Percentiles rank a stretch among this genome's conserved stretches.
These are phyloP conservation scores for Agrocybe chaxingu DNA, from an alignment of 768 basidiomycete species.

Conservation along the genomic window DNA sequence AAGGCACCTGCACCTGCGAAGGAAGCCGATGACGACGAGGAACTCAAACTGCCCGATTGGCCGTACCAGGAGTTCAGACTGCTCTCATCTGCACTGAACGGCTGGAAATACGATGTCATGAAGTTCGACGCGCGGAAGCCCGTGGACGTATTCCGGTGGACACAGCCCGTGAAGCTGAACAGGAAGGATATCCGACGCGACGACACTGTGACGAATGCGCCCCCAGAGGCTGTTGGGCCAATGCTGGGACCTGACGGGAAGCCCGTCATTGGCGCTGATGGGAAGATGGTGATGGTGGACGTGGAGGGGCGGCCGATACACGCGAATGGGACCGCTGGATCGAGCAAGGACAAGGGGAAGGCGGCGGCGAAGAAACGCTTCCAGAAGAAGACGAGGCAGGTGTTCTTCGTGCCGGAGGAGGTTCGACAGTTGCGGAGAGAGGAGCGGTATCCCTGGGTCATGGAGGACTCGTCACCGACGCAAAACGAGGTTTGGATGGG, in stretches of 20 bases:
- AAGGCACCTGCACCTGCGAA: conserved; percentile 24
- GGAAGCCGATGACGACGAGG: conserved; percentile 42
- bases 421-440: conserved; percentile 76
- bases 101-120: conserved; percentile 92
- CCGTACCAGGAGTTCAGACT: conserved; percentile 75
- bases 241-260: conserved; percentile 86
- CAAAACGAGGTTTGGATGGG: conserved; percentile 77
- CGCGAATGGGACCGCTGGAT: conserved; percentile 19
- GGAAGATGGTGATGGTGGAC: conserved; percentile 79
- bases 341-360: conserved; percentile 35
- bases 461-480: conserved; percentile 68
- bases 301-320: conserved; percentile 73
- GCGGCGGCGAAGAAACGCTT: conserved; percentile 58
- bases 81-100: conserved; percentile 75
- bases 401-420: conserved; percentile 78
- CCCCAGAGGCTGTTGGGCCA: conserved; percentile 56
- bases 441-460: conserved; percentile 89
- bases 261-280: conserved; percentile 75
- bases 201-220: conserved; percentile 27
- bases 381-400: conserved; percentile 81
- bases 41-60: conserved; percentile 59
- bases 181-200: conserved; percentile 74
- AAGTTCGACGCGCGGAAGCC: conserved; percentile 79
- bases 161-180: conserved; percentile 79
- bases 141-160: conserved; percentile 68